Base-by-base conservation (phyloP, 2,329 filamentous ascomycete species). In the Ascochyta viciae-villosae region DNA sequence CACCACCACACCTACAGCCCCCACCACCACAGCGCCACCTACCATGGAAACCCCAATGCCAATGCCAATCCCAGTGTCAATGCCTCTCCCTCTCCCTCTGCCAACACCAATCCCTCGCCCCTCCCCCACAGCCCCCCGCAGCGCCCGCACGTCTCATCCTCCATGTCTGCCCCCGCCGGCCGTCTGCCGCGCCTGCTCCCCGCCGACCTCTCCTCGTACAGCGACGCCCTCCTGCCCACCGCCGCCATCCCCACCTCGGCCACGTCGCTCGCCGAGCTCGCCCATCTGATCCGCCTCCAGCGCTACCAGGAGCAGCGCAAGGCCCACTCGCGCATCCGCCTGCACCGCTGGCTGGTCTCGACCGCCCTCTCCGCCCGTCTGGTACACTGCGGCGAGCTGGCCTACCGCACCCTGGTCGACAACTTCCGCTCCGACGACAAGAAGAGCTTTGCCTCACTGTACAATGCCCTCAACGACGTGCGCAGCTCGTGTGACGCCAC, bases 291-390 rank as follows among this genome's bases (percentile, higher is more conserved):
- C 62, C 87, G 89, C 58, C 80, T 92, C 60, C 89, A 89, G 72
- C 89, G 88, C 68, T 92, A 92, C 74, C 90, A 94, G 77, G 88
- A 91, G 81, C 89, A 89, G 81, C 90, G 91, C 81, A 86, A 89
- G 77, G 82, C 85, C 62, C 88, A 89, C 71, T 89, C 88, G 41
- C 84, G 90, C 64, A 81, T 89, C 62, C 87, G 89, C 54, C 82
- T 95, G 49, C 89, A 92, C 73, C 83, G 88, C 70, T 90, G 85
- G 70, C 80, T 93, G 58, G 85, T 93, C 49, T 90, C 89, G 19
- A 90, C 88, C 39, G 89, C 89, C 35, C 80, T 92, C 56, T 91
- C 88, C 62, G 86, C 89, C 57, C 88, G 91, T 53, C 80, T 94
- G 71, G 87, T 88, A 65, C 85, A 89, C 63, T 91, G 88, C 66